Conservation (phyloP, 2,329 filamentous ascomycete genomes). For the Clonostachys sp. region DNA sequence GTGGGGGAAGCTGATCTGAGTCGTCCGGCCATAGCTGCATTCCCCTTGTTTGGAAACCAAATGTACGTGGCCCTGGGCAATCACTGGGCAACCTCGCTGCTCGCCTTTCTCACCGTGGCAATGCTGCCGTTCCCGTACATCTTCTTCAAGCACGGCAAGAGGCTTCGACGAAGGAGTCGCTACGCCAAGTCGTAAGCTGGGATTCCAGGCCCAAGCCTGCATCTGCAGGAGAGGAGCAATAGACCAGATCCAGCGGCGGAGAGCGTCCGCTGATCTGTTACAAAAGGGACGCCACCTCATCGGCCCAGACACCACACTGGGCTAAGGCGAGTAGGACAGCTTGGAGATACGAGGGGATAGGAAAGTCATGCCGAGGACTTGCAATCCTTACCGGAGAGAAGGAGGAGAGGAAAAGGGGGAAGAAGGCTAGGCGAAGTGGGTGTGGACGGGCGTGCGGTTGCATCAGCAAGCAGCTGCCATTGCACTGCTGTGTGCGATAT, state of each 20-base stretch:
- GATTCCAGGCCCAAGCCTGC: too few species aligned
- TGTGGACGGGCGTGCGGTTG: too few species aligned
- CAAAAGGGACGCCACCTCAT: neutral
- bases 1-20: too few species aligned
- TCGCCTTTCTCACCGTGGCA: constrained; percentile 55
- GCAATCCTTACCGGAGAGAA: too few species aligned
- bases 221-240: too few species aligned
- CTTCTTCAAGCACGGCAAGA: constrained; percentile 58
- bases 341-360: constrained; percentile 1
- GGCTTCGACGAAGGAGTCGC: constrained; percentile 47
- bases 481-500: too few species aligned
- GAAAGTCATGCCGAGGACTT: neutral
- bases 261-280: neutral
- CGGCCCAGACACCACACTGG: neutral
- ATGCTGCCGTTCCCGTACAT: constrained; percentile 63
- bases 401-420: neutral
- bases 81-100: constrained; percentile 62
- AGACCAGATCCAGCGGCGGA: too few species aligned
- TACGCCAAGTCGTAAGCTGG: constrained; percentile 31
- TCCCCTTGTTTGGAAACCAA: constrained; percentile 70
- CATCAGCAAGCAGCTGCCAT: too few species aligned
- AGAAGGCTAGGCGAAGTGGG: neutral
- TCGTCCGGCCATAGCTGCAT: constrained; percentile 48
- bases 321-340: neutral
- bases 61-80: constrained; percentile 68